phyloP scores from a whole-genome alignment of 352 stramenopile genomes.

The Heterotrichella gracilis region DNA sequence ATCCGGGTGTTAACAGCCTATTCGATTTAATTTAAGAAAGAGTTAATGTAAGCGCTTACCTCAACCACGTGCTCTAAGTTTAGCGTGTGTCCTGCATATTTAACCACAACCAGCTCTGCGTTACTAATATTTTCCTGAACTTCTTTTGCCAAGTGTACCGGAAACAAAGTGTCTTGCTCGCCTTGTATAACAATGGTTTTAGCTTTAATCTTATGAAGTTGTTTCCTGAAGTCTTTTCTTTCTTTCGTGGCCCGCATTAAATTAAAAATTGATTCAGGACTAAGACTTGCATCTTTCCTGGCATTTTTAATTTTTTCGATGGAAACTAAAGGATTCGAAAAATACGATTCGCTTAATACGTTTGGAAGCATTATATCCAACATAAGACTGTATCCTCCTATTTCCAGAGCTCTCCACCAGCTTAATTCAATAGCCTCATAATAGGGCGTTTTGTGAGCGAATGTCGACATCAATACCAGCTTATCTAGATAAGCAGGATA shows the following conservation, averaged over 20 bases:
- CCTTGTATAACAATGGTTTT: background rate
- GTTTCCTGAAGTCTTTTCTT: background rate
- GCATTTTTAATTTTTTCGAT: background rate
- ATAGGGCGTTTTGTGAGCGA: background rate
- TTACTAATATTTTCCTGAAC: background rate
- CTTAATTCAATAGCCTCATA: conserved; percentile 6
- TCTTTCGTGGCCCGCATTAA: background rate
- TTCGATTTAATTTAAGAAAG: conserved; percentile 7
- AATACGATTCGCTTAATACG: background rate
- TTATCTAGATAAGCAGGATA: background rate
- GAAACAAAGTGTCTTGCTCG: background rate
- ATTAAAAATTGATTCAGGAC: background rate
- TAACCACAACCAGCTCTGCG: background rate
- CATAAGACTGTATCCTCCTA: background rate
- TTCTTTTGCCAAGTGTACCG: background rate
- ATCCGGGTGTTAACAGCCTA: background rate
- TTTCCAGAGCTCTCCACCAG: background rate
- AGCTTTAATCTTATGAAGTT: background rate
- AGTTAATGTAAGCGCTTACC: background rate
- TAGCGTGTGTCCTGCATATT: background rate
- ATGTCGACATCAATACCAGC: background rate
- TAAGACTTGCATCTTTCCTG: background rate
- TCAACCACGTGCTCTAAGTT: background rate
- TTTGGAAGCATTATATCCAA: background rate
- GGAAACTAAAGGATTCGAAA: background rate